A percentile compares a stretch with the other conserved stretches of the same genome.
Conservation (phyloP, 2,329 filamentous ascomycete genomes). For the Fusarium beomiforme region DNA sequence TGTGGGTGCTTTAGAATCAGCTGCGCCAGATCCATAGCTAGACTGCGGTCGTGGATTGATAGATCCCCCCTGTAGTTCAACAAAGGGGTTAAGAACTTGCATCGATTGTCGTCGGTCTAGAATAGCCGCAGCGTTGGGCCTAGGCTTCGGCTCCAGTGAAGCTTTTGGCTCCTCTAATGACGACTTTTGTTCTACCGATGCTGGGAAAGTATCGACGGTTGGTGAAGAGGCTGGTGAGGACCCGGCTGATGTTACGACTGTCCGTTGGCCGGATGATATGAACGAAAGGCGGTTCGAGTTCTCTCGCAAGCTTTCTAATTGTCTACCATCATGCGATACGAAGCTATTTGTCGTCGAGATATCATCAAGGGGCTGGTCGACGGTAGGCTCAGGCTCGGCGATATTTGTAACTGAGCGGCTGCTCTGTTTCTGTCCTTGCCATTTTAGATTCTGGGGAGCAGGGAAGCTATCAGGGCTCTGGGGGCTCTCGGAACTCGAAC, state of each 20-base stretch:
- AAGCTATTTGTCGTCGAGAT: slow-evolving; percentile 67
- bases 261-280: slow-evolving; percentile 69
- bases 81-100: slow-evolving; percentile 56
- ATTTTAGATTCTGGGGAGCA: slow-evolving; percentile 24
- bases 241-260: slow-evolving; percentile 66
- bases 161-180: slow-evolving; percentile 36
- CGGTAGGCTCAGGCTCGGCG: slow-evolving; percentile 40
- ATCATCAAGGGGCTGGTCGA: slow-evolving; percentile 61
- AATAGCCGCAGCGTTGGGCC: slow-evolving; percentile 65
- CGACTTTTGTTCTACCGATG: slow-evolving; percentile 32
- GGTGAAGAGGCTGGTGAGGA: slow-evolving; percentile 66
- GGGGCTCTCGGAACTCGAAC: slow-evolving; percentile 29
- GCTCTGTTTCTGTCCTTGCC: slow-evolving; percentile 18
- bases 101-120: slow-evolving; percentile 62
- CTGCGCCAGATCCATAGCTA: slow-evolving; percentile 23
- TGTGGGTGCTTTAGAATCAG: slow-evolving; percentile 41
- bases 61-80: slow-evolving; percentile 51
- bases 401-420: slow-evolving; percentile 26
- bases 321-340: slow-evolving; percentile 67
- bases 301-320: slow-evolving; percentile 67
- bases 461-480: slow-evolving; percentile 13
- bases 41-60: slow-evolving; percentile 39
- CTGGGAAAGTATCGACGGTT: slow-evolving; percentile 59
- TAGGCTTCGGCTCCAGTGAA: slow-evolving; percentile 51
- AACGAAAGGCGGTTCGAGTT: slow-evolving; percentile 67